Base-by-base conservation (phyloP, 768 basidiomycete species). In the Russula ochroleuca region DNA sequence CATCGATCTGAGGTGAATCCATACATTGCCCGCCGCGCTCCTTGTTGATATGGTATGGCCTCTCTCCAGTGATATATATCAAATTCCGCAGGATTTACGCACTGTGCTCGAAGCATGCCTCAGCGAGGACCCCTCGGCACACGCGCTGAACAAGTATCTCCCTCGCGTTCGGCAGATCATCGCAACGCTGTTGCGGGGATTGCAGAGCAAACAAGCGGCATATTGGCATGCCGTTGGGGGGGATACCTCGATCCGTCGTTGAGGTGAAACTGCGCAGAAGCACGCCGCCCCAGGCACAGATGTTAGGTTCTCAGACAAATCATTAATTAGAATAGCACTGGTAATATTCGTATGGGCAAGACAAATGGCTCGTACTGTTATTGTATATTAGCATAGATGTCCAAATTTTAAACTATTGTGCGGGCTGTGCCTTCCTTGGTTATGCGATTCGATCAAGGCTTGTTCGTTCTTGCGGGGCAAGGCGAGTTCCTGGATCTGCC, bases 1-100 rank as follows among this genome's bases (percentile, higher is more conserved):
- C 45, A 91, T 98, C 66, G 82, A 87, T 64, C 83, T 94, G 69
- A 86, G 80, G 95, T 93, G 67, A 71, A 85, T 76, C 48, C 53
- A 75, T 69, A 8, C 13, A 28, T 51, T 37, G 8, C 35, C 37
- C 40, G 8, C 13, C 23, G 37, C 59, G 43, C 53, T 64, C 23
- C 38, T 17, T 9, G 45, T n/a, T 60, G 14, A 70, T 59, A 57
- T 47, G 17, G 19, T 49, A 13, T 9, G 37, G 48, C 15, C 31
- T 31, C 35, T 31, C 55, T 60, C 9, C 65, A 80, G 79, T 62
- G 79, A 81, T 49, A 69, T 80, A 6, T 75, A 72, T 61, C 64
- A 72, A n/a, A 73, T 78, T 43, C 77, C 78, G 8, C 67, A 71
- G 10, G 73, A 74, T 31, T 73, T 81, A 3, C 77, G 79, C 37